Percentiles rank a stretch among this genome's conserved stretches.
These are phyloP conservation scores for Dillenia turbinata DNA, from an alignment of 164 flowering plant species.

Conservation along the genomic window DNA sequence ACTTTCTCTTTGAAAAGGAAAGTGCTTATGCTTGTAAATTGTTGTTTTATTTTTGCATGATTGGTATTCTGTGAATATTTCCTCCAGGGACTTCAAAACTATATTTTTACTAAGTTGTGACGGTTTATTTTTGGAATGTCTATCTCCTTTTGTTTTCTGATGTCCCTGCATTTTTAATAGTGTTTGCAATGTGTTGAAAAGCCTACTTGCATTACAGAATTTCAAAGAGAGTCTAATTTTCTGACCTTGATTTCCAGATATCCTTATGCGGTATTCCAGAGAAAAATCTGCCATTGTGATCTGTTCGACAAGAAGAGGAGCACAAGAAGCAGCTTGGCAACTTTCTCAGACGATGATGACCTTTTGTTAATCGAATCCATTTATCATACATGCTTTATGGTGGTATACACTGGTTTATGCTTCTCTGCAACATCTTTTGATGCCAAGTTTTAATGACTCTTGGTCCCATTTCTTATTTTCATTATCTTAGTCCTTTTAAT, in stretches of 20 bases:
- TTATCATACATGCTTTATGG: constrained; percentile 47
- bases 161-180: background rate
- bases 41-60: constrained; percentile 2
- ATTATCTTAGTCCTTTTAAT: too few species aligned
- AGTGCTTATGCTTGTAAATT: constrained; percentile 3
- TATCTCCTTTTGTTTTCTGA: too few species aligned
- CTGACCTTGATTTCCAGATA: constrained; percentile 44
- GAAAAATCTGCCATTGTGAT: constrained; percentile 90
- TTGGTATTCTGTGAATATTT: constrained; percentile 9
- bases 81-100: constrained; percentile 92
- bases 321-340: constrained; percentile 86
- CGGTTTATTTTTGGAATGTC: background rate
- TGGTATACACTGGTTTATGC: constrained; percentile 33
- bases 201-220: background rate
- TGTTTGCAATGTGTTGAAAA: background rate
- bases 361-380: constrained; percentile 84
- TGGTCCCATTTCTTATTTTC: too few species aligned
- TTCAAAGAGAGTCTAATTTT: background rate
- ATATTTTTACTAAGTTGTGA: constrained; percentile 70
- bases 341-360: constrained; percentile 70
- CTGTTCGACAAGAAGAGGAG: constrained; percentile 97
- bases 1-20: constrained; percentile 95
- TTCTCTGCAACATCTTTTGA: background rate
- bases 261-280: constrained; percentile 87
- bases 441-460: too few species aligned